Conservation (phyloP, 106 monocot genomes). For the Apostasia shenzhenica region DNA sequence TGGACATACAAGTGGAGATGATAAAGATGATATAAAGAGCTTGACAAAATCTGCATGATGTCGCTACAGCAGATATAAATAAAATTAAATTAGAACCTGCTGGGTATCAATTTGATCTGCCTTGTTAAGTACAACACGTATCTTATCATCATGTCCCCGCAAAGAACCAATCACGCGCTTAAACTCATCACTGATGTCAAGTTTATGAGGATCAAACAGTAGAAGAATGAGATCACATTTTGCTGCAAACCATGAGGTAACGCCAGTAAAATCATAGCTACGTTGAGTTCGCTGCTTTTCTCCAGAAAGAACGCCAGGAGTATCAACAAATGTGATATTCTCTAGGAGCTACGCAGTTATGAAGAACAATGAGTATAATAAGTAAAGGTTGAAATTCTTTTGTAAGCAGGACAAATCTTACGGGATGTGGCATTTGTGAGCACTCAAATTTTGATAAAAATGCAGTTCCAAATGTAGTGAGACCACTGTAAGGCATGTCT, state of each 20-base stretch:
- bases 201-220: conserved; percentile 96
- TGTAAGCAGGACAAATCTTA: conserved; percentile 22
- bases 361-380: conserved; percentile 2
- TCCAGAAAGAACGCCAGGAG: conserved; percentile 93
- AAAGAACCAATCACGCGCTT: conserved; percentile 90
- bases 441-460: conserved; percentile 96
- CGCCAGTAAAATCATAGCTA: conserved; percentile 97
- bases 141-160: conserved; percentile 96
- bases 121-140: conserved; percentile 92
- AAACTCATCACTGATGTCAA: conserved; percentile 96
- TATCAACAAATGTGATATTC: conserved; percentile 94
- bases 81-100: conserved; percentile 30
- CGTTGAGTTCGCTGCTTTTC: conserved; percentile 94
- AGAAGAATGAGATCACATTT: conserved; percentile 97
- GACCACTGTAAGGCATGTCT: conserved; percentile 90
- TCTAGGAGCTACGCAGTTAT: conserved; percentile 60
- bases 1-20: no score
- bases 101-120: conserved; percentile 95
- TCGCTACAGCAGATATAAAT: neutral
- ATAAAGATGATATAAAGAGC: no score
- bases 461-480: conserved; percentile 87
- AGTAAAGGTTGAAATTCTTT: neutral
- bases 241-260: conserved; percentile 97
- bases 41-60: no score
- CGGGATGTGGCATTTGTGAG: conserved; percentile 96